Evolutionary conservation across 192 early-diverging fungal genomes (phyloP).

Genomic region (Umbelopsis isabellina): DNA sequence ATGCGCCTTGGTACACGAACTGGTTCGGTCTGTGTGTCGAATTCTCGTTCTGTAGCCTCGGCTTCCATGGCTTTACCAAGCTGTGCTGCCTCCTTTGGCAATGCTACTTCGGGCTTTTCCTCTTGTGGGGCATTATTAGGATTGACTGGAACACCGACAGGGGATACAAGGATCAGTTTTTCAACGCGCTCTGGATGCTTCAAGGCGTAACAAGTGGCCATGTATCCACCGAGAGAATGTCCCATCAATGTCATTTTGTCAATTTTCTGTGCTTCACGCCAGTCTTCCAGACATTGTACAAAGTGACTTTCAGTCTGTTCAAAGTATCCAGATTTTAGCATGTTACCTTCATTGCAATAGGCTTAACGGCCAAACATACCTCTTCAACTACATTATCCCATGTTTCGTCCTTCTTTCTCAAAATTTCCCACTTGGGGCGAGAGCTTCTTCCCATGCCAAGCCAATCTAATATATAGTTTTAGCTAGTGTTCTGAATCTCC

Average conservation of each 20-base stretch:
- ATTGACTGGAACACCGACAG: constrained; percentile 75
- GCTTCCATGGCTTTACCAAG: constrained; percentile 32
- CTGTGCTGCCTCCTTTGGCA: constrained; percentile 37
- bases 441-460: constrained; percentile 92
- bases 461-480: constrained; percentile 71
- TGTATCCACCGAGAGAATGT: constrained; percentile 88
- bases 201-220: constrained; percentile 82
- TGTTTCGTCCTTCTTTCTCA: constrained; percentile 32
- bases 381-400: constrained; percentile 56
- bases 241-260: constrained; percentile 86
- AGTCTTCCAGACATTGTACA: constrained; percentile 87
- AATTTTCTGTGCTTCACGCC: constrained; percentile 77
- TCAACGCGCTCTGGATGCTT: constrained; percentile 86
- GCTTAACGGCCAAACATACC: constrained; percentile 28
- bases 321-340: constrained; percentile 1
- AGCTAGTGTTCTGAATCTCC: neutral
- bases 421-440: constrained; percentile 62
- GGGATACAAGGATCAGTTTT: constrained; percentile 86
- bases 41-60: constrained; percentile 24
- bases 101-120: constrained; percentile 25
- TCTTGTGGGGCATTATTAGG: constrained; percentile 41
- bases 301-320: constrained; percentile 78
- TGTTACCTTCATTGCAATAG: constrained; percentile 14
- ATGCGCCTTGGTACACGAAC: constrained; percentile 26
- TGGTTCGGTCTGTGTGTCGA: constrained; percentile 8